A percentile compares a stretch with the other conserved stretches of the same genome.
These are phyloP conservation scores for Eucalyptus sideroxylon DNA, from an alignment of 345 rosid genomes.

Conservation along the genomic window DNA sequence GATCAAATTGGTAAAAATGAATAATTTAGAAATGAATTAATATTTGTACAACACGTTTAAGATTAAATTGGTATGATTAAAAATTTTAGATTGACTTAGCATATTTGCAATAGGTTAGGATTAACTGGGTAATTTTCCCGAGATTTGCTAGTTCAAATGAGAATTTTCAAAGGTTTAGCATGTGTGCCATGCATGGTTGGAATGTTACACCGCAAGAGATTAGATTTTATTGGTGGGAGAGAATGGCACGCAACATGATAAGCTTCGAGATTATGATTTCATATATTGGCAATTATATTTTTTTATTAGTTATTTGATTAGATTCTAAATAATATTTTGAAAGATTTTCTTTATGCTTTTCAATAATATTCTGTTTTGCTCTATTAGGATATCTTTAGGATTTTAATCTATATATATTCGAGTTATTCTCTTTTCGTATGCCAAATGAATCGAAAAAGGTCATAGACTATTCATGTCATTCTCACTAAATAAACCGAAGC, in stretches of 20 bases:
- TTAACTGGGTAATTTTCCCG: neutral
- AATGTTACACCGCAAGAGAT: neutral
- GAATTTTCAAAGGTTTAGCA: neutral
- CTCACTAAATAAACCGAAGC: neutral
- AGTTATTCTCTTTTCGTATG: no score
- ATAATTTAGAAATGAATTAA: rapidly evolving
- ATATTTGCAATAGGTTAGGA: neutral
- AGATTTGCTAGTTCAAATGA: neutral
- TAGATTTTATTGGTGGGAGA: neutral
- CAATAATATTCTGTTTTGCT: neutral
- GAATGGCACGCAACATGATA: neutral
- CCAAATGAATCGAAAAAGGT: neutral
- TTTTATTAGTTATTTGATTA: neutral
- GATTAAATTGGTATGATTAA: neutral
- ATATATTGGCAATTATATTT: neutral
- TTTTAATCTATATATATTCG: neutral
- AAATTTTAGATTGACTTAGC: neutral
- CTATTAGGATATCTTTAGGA: neutral
- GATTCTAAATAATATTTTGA: neutral
- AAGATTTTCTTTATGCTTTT: neutral
- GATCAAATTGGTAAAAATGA: no score
- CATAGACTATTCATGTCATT: neutral
- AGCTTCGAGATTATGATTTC: neutral
- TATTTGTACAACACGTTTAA: neutral
- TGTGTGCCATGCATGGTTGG: neutral